Conservation (phyloP, 1,139 yeast species). For the Scheffersomyces quercinus region DNA sequence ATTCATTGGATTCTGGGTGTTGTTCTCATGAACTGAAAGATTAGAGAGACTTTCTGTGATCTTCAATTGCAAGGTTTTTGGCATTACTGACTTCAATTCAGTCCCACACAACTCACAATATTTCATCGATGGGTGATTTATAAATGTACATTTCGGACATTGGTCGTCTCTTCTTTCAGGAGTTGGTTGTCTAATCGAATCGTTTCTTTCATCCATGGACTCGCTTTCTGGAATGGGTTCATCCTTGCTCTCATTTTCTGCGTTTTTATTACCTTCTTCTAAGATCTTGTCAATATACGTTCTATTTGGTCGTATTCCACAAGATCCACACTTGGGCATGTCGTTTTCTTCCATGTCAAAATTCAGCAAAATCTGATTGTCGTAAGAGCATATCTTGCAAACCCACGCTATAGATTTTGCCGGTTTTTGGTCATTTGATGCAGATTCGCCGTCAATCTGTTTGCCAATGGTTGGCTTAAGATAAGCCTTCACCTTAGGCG, state of each 20-base stretch:
- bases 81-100: slow-evolving; percentile 34
- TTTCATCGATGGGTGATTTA: slow-evolving; percentile 76
- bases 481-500: slow-evolving; percentile 66
- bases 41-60: slow-evolving; percentile 1
- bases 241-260: neutral
- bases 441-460: slow-evolving; percentile 7
- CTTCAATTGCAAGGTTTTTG: slow-evolving; percentile 12
- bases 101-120: slow-evolving; percentile 89
- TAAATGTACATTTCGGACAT: slow-evolving; percentile 83
- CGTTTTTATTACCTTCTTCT: slow-evolving; percentile 1
- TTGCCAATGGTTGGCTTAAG: slow-evolving; percentile 12
- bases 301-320: slow-evolving; percentile 57
- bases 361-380: slow-evolving; percentile 49
- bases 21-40: neutral
- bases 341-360: slow-evolving; percentile 30
- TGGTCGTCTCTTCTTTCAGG: slow-evolving; percentile 35
- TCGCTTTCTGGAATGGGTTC: neutral
- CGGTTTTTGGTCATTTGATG: slow-evolving; percentile 1
- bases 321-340: slow-evolving; percentile 66
- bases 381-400: slow-evolving; percentile 80
- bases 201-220: neutral
- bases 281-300: slow-evolving; percentile 4
- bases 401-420: slow-evolving; percentile 55
- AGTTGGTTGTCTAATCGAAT: neutral
- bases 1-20: slow-evolving; percentile 18